A percentile compares a stretch with the other conserved stretches of the same genome.
Conservation (phyloP, 2,329 filamentous ascomycete species). For the Emmonsia crescens region DNA sequence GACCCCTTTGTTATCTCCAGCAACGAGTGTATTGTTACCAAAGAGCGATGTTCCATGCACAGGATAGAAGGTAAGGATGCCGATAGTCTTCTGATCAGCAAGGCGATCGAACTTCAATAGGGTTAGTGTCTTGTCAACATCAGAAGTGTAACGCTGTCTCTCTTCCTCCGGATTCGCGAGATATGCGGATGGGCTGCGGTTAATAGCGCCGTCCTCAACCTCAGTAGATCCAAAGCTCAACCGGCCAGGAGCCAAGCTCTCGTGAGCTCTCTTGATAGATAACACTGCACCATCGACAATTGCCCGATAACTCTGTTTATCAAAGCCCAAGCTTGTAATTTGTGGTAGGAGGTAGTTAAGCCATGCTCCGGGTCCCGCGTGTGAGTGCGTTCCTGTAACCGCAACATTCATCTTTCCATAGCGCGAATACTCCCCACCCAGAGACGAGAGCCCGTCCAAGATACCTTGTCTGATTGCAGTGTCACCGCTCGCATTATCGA, state of each 20-base stretch:
- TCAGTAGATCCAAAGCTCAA: conserved; percentile 60
- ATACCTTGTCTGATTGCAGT: conserved; percentile 84
- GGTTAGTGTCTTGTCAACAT: conserved; percentile 68
- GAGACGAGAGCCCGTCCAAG: conserved; percentile 55
- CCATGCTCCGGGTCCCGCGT: conserved; percentile 86
- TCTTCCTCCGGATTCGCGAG: conserved; percentile 73
- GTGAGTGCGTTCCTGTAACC: conserved; percentile 84
- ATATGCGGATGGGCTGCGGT: conserved; percentile 80
- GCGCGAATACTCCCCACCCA: conserved; percentile 61
- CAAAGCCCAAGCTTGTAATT: conserved; percentile 77
- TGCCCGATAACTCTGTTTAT: conserved; percentile 75
- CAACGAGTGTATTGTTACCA: conserved; percentile 80
- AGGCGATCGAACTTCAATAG: conserved; percentile 66
- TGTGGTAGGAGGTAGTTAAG: conserved; percentile 89
- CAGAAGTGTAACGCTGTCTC: conserved; percentile 52
- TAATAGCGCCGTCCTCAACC: conserved; percentile 69
- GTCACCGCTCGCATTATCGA: conserved; percentile 81
- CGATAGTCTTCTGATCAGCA: conserved; percentile 64
- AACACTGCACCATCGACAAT: conserved; percentile 77
- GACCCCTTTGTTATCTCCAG: conserved; percentile 95
- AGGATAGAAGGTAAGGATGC: conserved; percentile 80
- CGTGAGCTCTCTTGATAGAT: conserved; percentile 73
- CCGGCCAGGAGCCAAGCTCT: conserved; percentile 56
- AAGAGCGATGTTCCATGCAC: conserved; percentile 86
- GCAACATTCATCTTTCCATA: conserved; percentile 77